Evolutionary conservation across 1,284 basidiomycete species (phyloP).

Genomic region (Mycena sp.): DNA sequence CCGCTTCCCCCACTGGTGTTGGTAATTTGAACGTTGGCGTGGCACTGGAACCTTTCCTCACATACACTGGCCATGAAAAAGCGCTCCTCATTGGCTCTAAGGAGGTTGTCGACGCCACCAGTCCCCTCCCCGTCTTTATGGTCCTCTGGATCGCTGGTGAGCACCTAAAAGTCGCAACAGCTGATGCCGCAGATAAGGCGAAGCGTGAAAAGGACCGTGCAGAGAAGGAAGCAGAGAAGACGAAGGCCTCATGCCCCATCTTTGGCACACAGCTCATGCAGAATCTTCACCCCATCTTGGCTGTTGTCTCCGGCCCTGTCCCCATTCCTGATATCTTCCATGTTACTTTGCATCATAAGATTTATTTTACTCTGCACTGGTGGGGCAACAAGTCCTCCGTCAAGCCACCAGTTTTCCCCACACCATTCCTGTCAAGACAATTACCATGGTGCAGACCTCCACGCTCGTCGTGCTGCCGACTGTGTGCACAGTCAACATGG

Average conservation of each 20-base stretch:
- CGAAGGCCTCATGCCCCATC: background rate
- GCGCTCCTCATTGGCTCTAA: background rate
- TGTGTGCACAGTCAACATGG: background rate
- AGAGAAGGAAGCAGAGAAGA: background rate
- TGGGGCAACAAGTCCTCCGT: background rate
- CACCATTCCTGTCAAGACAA: background rate
- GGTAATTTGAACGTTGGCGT: constrained; percentile 2
- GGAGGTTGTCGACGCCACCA: background rate
- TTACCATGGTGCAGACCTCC: background rate
- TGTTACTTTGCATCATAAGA: background rate
- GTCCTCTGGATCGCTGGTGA: background rate
- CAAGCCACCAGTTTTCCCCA: background rate
- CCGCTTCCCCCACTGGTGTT: background rate
- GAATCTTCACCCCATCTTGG: background rate
- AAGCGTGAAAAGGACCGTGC: background rate
- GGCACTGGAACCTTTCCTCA: background rate
- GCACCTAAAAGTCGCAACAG: background rate
- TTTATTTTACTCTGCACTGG: background rate
- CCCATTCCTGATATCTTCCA: background rate
- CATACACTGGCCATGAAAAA: background rate
- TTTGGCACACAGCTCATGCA: background rate
- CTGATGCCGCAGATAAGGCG: background rate
- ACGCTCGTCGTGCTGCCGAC: background rate
- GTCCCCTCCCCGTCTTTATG: background rate
- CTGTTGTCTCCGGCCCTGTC: background rate